phyloP scores from a whole-genome alignment of 805 yeast genomes.

The Metschnikowia gruessii region DNA sequence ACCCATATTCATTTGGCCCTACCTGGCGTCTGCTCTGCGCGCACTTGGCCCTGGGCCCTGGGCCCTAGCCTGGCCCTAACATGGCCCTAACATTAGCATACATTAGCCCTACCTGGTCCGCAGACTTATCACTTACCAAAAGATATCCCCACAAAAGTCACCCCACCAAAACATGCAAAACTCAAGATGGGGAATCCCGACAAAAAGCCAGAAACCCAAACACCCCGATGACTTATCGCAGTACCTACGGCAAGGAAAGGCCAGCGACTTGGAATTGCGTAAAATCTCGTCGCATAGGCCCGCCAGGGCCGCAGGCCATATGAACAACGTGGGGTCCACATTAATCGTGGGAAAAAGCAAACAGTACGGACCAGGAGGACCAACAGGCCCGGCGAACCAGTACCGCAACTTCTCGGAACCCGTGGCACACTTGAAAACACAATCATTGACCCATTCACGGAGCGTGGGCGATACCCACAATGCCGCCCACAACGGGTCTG shows the following conservation, averaged over 20 bases:
- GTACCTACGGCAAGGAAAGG: conserved; percentile 16
- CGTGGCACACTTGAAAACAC: neutral
- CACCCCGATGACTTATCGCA: conserved; percentile 11
- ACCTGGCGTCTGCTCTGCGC: too few relatives aligned
- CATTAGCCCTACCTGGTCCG: neutral
- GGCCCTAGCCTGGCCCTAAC: neutral
- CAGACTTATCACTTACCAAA: neutral
- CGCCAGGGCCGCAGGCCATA: conserved; percentile 15
- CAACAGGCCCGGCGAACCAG: neutral
- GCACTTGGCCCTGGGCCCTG: too few relatives aligned
- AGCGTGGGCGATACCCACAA: conserved; percentile 6
- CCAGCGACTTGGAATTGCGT: conserved; percentile 2
- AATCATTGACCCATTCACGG: neutral
- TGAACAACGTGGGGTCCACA: conserved; percentile 19
- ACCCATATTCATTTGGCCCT: too few relatives aligned
- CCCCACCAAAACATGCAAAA: conserved; percentile 9
- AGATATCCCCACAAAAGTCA: neutral
- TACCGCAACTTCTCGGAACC: conserved; percentile 10
- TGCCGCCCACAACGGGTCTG: neutral
- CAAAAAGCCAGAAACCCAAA: neutral
- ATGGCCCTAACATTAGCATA: too few relatives aligned
- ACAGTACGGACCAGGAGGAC: neutral
- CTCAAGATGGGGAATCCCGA: conserved; percentile 9
- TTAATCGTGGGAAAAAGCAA: conserved; percentile 17
- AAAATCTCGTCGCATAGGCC: conserved; percentile 8